phyloP scores from a whole-genome alignment of 2,329 filamentous ascomycete genomes.

The Calycina herbarum region DNA sequence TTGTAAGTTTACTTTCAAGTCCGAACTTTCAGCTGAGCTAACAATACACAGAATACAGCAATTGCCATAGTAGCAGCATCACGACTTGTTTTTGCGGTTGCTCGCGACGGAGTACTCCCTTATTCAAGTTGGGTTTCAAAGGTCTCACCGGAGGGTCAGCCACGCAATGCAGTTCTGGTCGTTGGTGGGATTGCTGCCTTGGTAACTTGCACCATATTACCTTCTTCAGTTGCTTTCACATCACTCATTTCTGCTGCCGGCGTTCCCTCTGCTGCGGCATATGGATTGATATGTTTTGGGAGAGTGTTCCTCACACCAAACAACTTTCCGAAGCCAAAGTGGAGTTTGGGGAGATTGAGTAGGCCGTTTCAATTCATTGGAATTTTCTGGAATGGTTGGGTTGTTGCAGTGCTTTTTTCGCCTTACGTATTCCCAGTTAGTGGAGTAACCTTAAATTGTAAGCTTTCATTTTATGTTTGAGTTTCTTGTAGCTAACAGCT shows the following conservation, averaged over 20 bases:
- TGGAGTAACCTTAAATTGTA: conserved; percentile 46
- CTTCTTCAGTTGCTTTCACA: conserved; percentile 54
- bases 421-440: conserved; percentile 48
- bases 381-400: conserved; percentile 51
- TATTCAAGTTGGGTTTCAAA: conserved; percentile 58
- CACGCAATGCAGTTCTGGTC: conserved; percentile 59
- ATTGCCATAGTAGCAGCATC: conserved; percentile 60
- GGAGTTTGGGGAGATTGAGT: conserved; percentile 47
- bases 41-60: conserved; percentile 49
- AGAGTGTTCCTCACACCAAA: conserved; percentile 49
- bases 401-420: conserved; percentile 49
- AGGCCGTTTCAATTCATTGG: conserved; percentile 49
- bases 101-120: conserved; percentile 59
- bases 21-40: too few species aligned
- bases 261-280: conserved; percentile 52
- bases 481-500: neutral
- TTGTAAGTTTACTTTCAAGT: conserved; percentile 27
- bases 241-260: conserved; percentile 54
- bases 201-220: conserved; percentile 59
- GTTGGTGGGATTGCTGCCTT: conserved; percentile 55
- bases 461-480: conserved; percentile 22
- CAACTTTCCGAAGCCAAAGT: conserved; percentile 47
- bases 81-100: conserved; percentile 61
- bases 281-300: conserved; percentile 51
- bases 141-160: conserved; percentile 53